Base-by-base conservation (phyloP, 2,329 filamentous ascomycete genomes). In the Talaromyces sp. region DNA sequence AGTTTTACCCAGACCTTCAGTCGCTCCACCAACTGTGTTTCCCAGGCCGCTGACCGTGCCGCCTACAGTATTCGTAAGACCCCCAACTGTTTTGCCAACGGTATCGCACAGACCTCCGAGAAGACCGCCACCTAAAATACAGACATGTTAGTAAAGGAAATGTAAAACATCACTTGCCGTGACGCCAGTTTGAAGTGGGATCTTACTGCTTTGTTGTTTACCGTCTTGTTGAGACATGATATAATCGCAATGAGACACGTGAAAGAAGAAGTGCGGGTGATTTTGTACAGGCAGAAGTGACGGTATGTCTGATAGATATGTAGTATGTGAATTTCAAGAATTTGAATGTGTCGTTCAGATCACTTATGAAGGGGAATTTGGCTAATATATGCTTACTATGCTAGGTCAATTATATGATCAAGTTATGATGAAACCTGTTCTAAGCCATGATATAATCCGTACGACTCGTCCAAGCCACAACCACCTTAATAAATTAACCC, bases 1-100 rank as follows among this genome's bases (percentile, higher is more conserved):
- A 0, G 66, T 67, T 20, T 62, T 42, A 8, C 67, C 67, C 29
- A 69, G 41, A 1, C 64, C 64, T 16, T 69, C 62, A 19, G 70
- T 71, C 48, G 67, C 65, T 46, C 66, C 63, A 30, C 70, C 70
- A 10, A 71, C 69, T 3, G 70, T 72, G 47, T 65, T 65, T 16
- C 69, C 68, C 4, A 72, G 50, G 17, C 68, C 65, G 10, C 64
- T 56, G 17, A 70, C 64, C 4, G 62, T 54, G 27, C 27, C 41
- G 35, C 69, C 68, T 2, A 68, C 46, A 2, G 69, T 70, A 56
- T 65, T 65, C 36, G 68, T 69, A 10, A 71, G 58, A 47, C 70
- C 71, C 52, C 65, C 63, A 24, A 69, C 64, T 22, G 66, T 67
- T 36, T 66, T 65, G 39, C 65, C 65, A 14, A 69, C 27, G 30